phyloP scores from a whole-genome alignment of 2,329 filamentous ascomycete genomes.

The Metarhizium humberi region DNA sequence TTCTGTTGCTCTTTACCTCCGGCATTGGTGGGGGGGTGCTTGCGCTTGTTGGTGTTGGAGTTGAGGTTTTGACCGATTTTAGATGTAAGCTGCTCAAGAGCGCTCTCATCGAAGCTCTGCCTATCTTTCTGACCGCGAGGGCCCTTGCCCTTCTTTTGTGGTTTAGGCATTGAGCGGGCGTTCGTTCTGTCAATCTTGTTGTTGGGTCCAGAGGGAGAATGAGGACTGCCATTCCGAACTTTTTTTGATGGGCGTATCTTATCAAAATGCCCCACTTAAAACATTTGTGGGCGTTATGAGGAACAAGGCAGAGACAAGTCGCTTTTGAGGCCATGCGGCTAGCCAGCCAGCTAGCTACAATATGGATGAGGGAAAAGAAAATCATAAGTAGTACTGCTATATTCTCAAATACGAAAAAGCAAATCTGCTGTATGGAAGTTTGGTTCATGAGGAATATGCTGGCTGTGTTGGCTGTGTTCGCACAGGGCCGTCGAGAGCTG shows the following conservation, averaged over 20 bases:
- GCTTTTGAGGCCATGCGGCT: background rate
- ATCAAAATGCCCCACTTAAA: conserved; percentile 8
- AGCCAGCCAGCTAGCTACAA: too few species aligned
- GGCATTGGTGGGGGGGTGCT: conserved; percentile 28
- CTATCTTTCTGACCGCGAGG: conserved; percentile 13
- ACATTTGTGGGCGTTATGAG: background rate
- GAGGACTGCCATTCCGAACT: conserved; percentile 2
- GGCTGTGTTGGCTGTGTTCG: too few species aligned
- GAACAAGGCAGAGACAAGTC: background rate
- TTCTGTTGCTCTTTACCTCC: conserved; percentile 25
- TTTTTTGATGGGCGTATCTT: conserved; percentile 11
- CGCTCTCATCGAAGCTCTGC: conserved; percentile 35
- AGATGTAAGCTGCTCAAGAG: conserved; percentile 43
- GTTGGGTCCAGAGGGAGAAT: background rate
- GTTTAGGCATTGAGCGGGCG: conserved; percentile 20
- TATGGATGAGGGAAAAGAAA: too few species aligned
- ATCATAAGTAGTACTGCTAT: too few species aligned
- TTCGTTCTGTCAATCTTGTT: background rate
- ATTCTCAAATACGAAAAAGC: too few species aligned
- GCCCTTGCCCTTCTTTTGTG: conserved; percentile 27
- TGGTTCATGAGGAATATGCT: too few species aligned
- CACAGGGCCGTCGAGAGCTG: too few species aligned
- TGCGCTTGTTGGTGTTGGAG: conserved; percentile 33
- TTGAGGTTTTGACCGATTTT: conserved; percentile 46
- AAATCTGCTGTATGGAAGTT: too few species aligned